phyloP scores from a whole-genome alignment of 306 rosid species.

The Nissolia schottii region DNA sequence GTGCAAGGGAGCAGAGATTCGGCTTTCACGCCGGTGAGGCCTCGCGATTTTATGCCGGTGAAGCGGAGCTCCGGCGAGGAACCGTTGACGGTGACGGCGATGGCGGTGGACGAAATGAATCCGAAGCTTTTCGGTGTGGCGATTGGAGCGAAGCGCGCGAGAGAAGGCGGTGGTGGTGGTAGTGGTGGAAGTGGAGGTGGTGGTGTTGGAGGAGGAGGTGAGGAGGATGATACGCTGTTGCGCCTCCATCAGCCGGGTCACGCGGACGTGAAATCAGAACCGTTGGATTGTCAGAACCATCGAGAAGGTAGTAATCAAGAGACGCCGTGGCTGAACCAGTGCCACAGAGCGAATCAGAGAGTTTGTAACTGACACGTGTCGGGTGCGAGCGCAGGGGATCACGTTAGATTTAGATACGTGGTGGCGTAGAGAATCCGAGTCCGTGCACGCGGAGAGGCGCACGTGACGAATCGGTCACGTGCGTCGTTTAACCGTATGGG shows the following conservation, averaged over 20 bases:
- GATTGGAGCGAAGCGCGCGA: constrained; percentile 55
- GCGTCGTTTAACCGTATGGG: constrained; percentile 44
- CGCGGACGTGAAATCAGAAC: constrained; percentile 50
- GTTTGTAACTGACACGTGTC: constrained; percentile 47
- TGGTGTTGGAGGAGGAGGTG: not conserved
- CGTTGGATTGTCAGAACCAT: constrained; percentile 38
- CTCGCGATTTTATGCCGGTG: constrained; percentile 59
- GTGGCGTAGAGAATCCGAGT: constrained; percentile 32
- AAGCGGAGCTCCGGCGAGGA: constrained; percentile 23
- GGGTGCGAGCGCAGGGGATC: not conserved
- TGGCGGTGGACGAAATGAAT: constrained; percentile 22
- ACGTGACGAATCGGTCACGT: constrained; percentile 47
- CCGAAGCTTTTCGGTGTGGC: constrained; percentile 70
- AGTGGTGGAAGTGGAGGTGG: constrained; percentile 27
- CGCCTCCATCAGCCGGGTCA: constrained; percentile 38
- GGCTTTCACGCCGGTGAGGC: constrained; percentile 32
- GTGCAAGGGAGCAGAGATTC: constrained; percentile 33
- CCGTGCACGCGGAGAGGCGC: constrained; percentile 43
- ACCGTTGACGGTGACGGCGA: not conserved
- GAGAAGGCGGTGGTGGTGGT: constrained; percentile 31
- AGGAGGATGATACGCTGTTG: constrained; percentile 43
- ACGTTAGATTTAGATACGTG: constrained; percentile 1
- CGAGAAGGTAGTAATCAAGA: constrained; percentile 29
- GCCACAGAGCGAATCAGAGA: constrained; percentile 44
- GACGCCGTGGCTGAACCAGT: constrained; percentile 51